phyloP scores from a whole-genome alignment of 176 grass and related monocot genomes.

The Puccinellia tenuiflora region DNA sequence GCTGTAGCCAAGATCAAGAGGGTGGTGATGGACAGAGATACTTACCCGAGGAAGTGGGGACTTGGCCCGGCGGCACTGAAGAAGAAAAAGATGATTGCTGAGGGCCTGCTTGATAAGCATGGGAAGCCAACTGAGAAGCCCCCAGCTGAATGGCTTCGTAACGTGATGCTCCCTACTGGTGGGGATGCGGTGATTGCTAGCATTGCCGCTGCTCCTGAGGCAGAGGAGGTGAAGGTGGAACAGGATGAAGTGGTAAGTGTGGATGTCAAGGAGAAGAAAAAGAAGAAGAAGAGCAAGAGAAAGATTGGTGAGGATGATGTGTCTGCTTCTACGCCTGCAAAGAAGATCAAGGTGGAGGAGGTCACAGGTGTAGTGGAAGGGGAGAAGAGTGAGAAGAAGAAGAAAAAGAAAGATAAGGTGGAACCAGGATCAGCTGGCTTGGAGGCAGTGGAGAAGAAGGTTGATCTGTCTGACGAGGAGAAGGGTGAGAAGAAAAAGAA shows the following conservation, averaged over 20 bases:
- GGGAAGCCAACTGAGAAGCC: constrained; percentile 90
- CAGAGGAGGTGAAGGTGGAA: constrained; percentile 44
- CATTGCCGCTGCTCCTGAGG: constrained; percentile 63
- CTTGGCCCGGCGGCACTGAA: constrained; percentile 65
- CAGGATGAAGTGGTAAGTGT: not conserved
- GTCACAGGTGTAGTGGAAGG: constrained; percentile 19
- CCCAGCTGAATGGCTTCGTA: constrained; percentile 68
- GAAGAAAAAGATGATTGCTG: constrained; percentile 83
- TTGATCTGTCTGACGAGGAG: constrained; percentile 21
- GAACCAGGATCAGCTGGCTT: constrained; percentile 34
- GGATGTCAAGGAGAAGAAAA: constrained; percentile 53
- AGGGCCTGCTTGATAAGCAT: constrained; percentile 79
- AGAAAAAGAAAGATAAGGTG: constrained; percentile 65
- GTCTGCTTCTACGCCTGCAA: constrained; percentile 12
- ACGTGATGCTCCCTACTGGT: constrained; percentile 67
- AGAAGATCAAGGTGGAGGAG: constrained; percentile 74
- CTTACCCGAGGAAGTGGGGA: constrained; percentile 91
- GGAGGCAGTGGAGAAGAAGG: constrained; percentile 26
- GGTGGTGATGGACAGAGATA: constrained; percentile 97
- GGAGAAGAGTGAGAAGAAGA: constrained; percentile 76
- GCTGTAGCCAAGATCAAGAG: constrained; percentile 77
- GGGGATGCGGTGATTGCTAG: constrained; percentile 71
- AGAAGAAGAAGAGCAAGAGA: constrained; percentile 42
- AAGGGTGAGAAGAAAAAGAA: constrained; percentile 73
- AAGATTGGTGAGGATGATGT: constrained; percentile 9